phyloP scores from a whole-genome alignment of 305 asterid species.

The Solanum hybrid region DNA sequence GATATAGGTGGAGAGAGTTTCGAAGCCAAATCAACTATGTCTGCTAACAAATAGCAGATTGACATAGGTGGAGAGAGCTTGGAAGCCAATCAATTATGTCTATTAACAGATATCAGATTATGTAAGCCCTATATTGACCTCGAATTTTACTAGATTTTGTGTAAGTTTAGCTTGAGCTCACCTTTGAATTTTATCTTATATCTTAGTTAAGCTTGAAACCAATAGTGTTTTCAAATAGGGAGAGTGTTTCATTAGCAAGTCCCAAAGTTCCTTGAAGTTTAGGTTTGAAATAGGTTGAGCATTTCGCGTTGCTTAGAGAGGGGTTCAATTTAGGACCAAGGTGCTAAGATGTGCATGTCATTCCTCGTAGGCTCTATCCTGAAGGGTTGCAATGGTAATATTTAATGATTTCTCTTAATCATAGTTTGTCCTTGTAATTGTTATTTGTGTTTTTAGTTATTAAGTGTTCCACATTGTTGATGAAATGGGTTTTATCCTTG shows the following conservation, averaged over 20 bases:
- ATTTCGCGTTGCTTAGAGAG: neutral
- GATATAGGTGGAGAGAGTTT: neutral
- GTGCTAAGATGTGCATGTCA: neutral
- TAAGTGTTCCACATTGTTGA: neutral
- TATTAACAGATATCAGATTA: neutral
- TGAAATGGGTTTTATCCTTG: neutral
- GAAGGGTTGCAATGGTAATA: neutral
- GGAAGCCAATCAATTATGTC: neutral
- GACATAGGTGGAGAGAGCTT: neutral
- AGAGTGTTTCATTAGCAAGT: neutral
- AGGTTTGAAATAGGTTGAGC: neutral
- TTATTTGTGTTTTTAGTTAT: neutral
- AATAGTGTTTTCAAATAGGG: neutral
- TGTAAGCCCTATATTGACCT: neutral
- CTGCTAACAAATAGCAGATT: neutral
- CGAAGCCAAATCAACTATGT: neutral
- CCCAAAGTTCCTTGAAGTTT: neutral
- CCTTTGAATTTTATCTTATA: neutral
- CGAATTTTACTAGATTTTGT: neutral
- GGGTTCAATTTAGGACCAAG: neutral
- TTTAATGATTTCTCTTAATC: neutral
- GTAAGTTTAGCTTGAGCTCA: neutral
- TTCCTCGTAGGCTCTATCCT: neutral
- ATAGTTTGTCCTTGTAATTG: neutral
- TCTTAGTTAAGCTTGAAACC: neutral